Evolutionary conservation across 2,329 filamentous ascomycete genomes (phyloP).

Genomic region (Xenoacremonium recifei): DNA sequence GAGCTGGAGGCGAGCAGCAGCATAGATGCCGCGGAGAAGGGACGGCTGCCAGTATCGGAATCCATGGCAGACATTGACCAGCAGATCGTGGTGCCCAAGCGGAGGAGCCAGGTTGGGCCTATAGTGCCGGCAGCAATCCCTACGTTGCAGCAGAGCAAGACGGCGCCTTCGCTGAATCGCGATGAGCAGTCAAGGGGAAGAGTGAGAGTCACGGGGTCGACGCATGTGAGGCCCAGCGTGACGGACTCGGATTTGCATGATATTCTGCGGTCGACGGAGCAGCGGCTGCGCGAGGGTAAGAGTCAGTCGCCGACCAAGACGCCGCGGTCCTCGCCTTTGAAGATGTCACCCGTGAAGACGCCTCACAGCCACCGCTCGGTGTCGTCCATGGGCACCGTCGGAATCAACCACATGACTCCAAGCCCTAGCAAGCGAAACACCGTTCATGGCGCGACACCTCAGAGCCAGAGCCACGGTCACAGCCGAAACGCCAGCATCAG

Average conservation of each 20-base stretch:
- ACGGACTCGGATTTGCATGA: conserved; percentile 49
- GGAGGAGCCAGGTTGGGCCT: conserved; percentile 3
- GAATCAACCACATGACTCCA: conserved; percentile 16
- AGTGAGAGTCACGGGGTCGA: conserved; percentile 13
- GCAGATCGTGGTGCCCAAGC: conserved; percentile 15
- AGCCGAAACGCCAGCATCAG: conserved; percentile 28
- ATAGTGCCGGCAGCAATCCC: not conserved
- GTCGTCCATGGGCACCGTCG: conserved; percentile 9
- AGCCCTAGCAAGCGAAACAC: conserved; percentile 29
- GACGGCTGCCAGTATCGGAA: too few species aligned
- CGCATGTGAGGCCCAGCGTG: conserved; percentile 20
- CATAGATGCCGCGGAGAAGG: conserved; percentile 25
- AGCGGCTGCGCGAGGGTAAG: conserved; percentile 43
- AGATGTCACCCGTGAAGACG: conserved; percentile 25
- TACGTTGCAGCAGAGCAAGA: conserved; percentile 17
- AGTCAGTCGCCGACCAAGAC: conserved; percentile 32
- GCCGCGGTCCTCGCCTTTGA: conserved; percentile 12
- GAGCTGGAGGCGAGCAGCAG: conserved; percentile 4
- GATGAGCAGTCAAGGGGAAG: conserved; percentile 9
- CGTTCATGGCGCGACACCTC: conserved; percentile 15
- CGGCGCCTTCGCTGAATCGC: conserved; percentile 17
- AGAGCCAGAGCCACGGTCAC: conserved; percentile 11
- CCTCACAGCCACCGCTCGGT: conserved; percentile 29
- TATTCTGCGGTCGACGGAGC: conserved; percentile 53
- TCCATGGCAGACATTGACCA: conserved; percentile 11